phyloP scores from a whole-genome alignment of 805 yeast species.

The Yamadazyma nakazawae region DNA sequence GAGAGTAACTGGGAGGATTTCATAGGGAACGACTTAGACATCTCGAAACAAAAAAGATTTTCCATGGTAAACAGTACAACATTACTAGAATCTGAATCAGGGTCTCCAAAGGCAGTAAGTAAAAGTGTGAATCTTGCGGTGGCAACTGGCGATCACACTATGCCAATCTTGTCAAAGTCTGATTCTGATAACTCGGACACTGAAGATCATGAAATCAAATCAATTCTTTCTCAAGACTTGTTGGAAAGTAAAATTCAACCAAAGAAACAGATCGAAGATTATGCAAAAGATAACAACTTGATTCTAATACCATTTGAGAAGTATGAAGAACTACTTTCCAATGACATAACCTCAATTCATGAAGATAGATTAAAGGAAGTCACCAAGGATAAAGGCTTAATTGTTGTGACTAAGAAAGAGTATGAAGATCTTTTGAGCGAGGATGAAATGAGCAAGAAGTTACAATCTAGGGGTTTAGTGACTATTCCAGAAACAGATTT shows the following conservation, averaged over 20 bases:
- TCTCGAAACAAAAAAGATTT: slow-evolving; percentile 20
- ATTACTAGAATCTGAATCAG: slow-evolving; percentile 12
- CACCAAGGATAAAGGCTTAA: slow-evolving; percentile 25
- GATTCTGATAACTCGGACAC: slow-evolving; percentile 11
- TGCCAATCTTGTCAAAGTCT: slow-evolving; percentile 27
- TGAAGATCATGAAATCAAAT: not conserved
- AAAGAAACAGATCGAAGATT: slow-evolving; percentile 28
- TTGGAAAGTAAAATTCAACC: slow-evolving; percentile 8
- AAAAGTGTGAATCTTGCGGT: slow-evolving; percentile 15
- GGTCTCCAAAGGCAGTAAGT: slow-evolving; percentile 6
- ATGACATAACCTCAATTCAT: slow-evolving; percentile 21
- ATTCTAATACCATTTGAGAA: slow-evolving; percentile 25
- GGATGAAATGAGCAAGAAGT: slow-evolving; percentile 30
- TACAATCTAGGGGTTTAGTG: slow-evolving; percentile 30
- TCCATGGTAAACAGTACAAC: slow-evolving; percentile 15
- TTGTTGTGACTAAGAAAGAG: slow-evolving; percentile 25
- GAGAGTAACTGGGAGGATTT: slow-evolving; percentile 39
- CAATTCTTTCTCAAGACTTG: slow-evolving; percentile 10
- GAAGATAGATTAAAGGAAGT: slow-evolving; percentile 22
- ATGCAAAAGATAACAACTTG: slow-evolving; percentile 30
- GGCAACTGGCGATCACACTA: slow-evolving; percentile 17
- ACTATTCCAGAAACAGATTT: slow-evolving; percentile 24
- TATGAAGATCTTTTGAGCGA: slow-evolving; percentile 29
- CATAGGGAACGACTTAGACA: slow-evolving; percentile 26
- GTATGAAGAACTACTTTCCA: slow-evolving; percentile 28